Base-by-base conservation (phyloP, 2,329 filamentous ascomycete species). In the Trichoderma sp. region DNA sequence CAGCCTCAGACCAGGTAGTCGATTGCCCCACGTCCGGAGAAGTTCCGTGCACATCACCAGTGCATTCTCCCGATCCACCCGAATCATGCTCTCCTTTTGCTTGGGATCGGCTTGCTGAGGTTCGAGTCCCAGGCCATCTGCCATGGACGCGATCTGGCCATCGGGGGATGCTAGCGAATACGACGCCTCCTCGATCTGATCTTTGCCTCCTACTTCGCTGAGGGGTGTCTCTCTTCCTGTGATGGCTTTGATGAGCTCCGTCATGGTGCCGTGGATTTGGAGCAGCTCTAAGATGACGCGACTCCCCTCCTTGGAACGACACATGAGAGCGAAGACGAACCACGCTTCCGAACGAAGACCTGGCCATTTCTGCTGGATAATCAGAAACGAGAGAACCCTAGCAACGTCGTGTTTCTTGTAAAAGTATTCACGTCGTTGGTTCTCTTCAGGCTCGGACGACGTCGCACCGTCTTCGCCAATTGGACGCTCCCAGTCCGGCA, bases 321-420 rank as follows among this genome's bases (percentile, higher is more conserved):
- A 82, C 82, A 89, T 86, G 37, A 90, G 81, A 2, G 88, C 88
- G 61, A 89, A 81, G 6, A 88, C 83, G 70, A 90, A 89, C 83
- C 87, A 86, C 3, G 84, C 82, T 73, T 90, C 88, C 45, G 86
- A 87, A 19, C 85, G 81, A 2, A 90, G 78, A 2, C 84, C 80
- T 0, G 86, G 85, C 81, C 87, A 90, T 70, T 86, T 88, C 3
- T 76, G 78, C 72, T 90, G 87, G 2, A 80, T 82, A 27, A 88
- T 78, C 29, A 90, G 81, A 71, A 83, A 86, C 1, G 80, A 73
- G 7, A 90, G 78, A 0, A 82, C 78, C 8, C 77, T 73, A 15
- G 76, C 72, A 13, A 87, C 74, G 22, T 78, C 53, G 2, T 56
- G 70, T 27, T 74, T 74, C 1, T 73, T 64, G 74, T 87, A 86